Evolutionary conservation across 176 grass and related monocot species (phyloP).

Genomic region (Alloteropsis semialata): DNA sequence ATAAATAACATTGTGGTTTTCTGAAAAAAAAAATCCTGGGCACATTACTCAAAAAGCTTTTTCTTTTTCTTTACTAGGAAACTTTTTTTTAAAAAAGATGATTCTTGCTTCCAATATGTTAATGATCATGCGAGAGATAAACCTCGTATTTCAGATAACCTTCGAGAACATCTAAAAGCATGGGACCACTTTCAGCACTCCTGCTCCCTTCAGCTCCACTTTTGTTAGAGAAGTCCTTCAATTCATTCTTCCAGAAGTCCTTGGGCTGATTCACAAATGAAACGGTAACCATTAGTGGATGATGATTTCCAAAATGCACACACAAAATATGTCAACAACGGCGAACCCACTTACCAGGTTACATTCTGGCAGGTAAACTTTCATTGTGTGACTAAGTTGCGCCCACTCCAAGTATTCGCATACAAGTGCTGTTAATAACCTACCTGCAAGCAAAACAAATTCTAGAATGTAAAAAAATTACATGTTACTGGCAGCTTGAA

Average conservation of each 20-base stretch:
- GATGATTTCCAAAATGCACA: no score
- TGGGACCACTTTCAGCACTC: slow-evolving; percentile 72
- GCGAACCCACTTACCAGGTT: slow-evolving; percentile 96
- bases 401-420: slow-evolving; percentile 96
- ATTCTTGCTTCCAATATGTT: neutral
- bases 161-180: slow-evolving; percentile 95
- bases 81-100: neutral
- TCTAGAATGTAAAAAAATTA: no score
- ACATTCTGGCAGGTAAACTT: slow-evolving; percentile 94
- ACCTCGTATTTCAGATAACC: slow-evolving; percentile 98
- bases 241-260: no score
- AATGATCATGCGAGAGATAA: slow-evolving; percentile 31
- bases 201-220: slow-evolving; percentile 65
- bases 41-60: neutral
- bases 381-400: slow-evolving; percentile 79
- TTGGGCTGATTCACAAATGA: no score
- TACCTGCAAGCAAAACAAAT: slow-evolving; percentile 79
- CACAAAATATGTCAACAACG: slow-evolving; percentile 9
- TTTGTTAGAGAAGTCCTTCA: no score
- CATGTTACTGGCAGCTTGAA: no score
- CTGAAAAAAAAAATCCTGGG: neutral
- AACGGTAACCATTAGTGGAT: no score
- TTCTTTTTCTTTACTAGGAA: neutral
- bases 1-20: neutral
- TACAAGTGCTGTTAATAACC: slow-evolving; percentile 80